phyloP scores from a whole-genome alignment of 176 grass and related monocot genomes.

The Panicum miliaceum region DNA sequence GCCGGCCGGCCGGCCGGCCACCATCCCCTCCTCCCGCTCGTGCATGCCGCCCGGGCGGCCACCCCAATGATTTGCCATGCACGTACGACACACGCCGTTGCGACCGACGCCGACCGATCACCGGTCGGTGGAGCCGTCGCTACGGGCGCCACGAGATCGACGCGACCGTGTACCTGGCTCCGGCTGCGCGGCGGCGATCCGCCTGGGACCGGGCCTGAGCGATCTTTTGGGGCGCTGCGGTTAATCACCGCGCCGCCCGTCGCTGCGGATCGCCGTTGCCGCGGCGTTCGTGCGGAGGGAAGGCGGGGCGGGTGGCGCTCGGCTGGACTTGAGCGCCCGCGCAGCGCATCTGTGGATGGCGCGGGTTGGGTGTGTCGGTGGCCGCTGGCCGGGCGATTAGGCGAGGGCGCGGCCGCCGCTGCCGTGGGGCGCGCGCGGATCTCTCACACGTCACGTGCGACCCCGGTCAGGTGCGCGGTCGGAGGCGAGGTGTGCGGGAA shows the following conservation, averaged over 20 bases:
- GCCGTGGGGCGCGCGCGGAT: not conserved
- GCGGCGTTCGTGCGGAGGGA: not conserved
- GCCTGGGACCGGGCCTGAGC: not conserved
- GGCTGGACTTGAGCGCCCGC: too few relatives aligned
- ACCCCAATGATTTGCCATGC: slow-evolving; percentile 38
- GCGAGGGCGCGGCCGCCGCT: not conserved
- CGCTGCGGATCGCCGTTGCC: too few relatives aligned
- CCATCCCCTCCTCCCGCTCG: not conserved
- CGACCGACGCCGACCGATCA: too few relatives aligned
- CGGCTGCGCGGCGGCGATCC: not conserved
- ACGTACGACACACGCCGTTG: slow-evolving; percentile 10
- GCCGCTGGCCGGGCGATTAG: slow-evolving; percentile 25
- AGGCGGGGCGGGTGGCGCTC: not conserved
- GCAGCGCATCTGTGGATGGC: not conserved
- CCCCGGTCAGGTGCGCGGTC: slow-evolving; percentile 10
- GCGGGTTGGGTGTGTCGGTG: slow-evolving; percentile 43
- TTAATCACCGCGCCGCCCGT: too few relatives aligned
- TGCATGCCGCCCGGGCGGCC: not conserved
- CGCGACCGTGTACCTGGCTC: too few relatives aligned
- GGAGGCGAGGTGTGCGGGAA: not conserved
- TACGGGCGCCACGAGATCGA: not conserved
- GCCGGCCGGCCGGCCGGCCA: not conserved
- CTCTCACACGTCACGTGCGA: not conserved
- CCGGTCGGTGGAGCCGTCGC: slow-evolving; percentile 25
- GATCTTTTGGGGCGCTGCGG: not conserved